Percentiles rank a stretch among this genome's conserved stretches.
Conservation (phyloP, 208 protist genomes). For the Trypanosomatidae sp. region DNA sequence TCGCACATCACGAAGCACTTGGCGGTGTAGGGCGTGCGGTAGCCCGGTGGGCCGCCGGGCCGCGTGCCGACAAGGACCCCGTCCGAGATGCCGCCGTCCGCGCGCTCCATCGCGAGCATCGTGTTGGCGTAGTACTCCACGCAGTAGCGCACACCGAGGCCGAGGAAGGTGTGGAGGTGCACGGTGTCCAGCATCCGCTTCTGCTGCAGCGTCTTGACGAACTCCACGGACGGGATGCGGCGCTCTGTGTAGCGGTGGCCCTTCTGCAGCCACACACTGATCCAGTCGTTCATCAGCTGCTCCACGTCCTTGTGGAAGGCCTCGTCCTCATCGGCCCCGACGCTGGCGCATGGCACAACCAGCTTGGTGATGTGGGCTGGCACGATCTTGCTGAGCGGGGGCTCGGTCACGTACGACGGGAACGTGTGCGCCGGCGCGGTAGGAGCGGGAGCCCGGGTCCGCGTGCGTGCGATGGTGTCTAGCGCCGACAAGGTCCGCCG, state of each 20-base stretch:
- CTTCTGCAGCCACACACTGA: slow-evolving; percentile 47
- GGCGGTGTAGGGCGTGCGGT: slow-evolving; percentile 61
- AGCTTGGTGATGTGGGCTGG: slow-evolving; percentile 43
- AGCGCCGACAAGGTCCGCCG: too few relatives aligned
- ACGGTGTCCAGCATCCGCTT: slow-evolving; percentile 80
- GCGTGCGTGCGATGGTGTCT: too few relatives aligned
- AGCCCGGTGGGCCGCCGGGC: slow-evolving; percentile 65
- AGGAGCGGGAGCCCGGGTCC: too few relatives aligned
- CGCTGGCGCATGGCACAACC: slow-evolving; percentile 43
- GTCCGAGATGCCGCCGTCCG: slow-evolving; percentile 28
- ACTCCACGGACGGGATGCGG: slow-evolving; percentile 59
- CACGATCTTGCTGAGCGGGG: slow-evolving; percentile 57
- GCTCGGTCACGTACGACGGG: slow-evolving; percentile 45
- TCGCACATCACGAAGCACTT: slow-evolving; percentile 82
- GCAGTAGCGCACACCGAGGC: slow-evolving; percentile 75
- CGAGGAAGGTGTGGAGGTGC: slow-evolving; percentile 83
- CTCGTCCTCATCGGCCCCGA: slow-evolving; percentile 46
- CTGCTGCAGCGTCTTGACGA: slow-evolving; percentile 80
- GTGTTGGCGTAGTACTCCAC: slow-evolving; percentile 90
- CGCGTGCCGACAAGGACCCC: slow-evolving; percentile 30
- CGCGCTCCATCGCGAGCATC: slow-evolving; percentile 76
- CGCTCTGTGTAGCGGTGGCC: slow-evolving; percentile 43
- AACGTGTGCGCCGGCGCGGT: slow-evolving; percentile 21
- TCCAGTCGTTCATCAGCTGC: slow-evolving; percentile 85
- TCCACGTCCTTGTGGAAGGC: slow-evolving; percentile 46